Conservation (phyloP, 2,329 filamentous ascomycete genomes). For the Cadophora gregata region DNA sequence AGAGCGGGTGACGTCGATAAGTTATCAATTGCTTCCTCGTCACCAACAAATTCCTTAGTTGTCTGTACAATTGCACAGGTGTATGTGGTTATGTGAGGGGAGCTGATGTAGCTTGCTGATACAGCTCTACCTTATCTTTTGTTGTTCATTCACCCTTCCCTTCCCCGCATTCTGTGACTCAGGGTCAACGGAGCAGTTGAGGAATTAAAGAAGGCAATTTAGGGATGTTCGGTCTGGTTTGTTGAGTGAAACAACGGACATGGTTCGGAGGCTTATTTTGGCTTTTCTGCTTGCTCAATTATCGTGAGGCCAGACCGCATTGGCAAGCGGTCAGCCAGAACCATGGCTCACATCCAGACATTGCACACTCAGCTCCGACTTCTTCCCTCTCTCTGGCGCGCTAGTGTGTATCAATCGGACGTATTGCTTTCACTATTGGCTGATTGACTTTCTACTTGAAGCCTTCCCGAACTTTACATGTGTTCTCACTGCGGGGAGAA, state of each 20-base stretch:
- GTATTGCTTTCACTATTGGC: background rate
- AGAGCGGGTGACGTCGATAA: background rate
- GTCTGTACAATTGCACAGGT: background rate
- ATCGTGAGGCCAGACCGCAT: background rate
- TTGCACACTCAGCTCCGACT: background rate
- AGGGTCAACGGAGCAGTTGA: background rate
- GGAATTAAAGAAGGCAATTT: background rate
- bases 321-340: conserved; percentile 1
- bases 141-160: no score
- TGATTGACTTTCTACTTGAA: background rate
- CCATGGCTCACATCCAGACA: conserved; percentile 2
- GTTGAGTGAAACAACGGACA: conserved; percentile 2
- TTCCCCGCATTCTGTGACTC: conserved; percentile 12
- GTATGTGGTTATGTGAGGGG: no score
- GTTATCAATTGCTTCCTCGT: background rate
- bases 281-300: background rate
- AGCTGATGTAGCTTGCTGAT: background rate
- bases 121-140: background rate
- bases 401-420: background rate
- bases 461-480: background rate
- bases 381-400: background rate
- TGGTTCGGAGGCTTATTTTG: background rate
- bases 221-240: background rate
- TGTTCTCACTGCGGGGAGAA: background rate
- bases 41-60: background rate